Conservation (phyloP, 768 basidiomycete species). For the Thelephora aurantiotincta region DNA sequence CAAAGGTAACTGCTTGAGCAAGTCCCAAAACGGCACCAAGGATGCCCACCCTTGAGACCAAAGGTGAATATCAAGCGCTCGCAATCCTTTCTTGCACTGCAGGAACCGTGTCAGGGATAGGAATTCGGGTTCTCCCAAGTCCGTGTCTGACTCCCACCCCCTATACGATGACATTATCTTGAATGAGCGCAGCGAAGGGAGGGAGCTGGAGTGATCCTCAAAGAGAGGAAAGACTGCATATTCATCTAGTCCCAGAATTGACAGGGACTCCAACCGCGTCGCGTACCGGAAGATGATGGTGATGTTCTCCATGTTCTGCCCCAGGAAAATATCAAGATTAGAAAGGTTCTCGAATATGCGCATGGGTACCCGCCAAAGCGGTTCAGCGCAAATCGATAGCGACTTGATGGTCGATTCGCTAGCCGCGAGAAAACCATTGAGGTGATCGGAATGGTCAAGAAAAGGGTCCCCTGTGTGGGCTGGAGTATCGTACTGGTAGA, state of each 20-base stretch:
- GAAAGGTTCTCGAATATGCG: background rate
- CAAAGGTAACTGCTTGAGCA: background rate
- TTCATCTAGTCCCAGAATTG: background rate
- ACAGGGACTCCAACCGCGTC: background rate
- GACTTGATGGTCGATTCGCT: background rate
- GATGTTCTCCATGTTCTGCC: background rate
- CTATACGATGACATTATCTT: background rate
- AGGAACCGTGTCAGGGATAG: background rate
- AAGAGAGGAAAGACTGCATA: background rate
- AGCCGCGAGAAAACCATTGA: background rate
- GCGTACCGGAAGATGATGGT: background rate
- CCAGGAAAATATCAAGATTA: background rate
- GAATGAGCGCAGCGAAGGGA: background rate
- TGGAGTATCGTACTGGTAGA: background rate
- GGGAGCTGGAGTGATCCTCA: background rate
- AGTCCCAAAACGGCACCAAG: background rate
- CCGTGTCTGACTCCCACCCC: background rate
- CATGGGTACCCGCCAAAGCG: background rate
- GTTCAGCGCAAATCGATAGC: background rate
- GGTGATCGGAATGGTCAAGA: background rate
- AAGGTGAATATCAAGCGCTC: background rate
- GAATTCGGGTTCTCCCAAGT: background rate
- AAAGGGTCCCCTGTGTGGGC: no score
- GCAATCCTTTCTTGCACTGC: background rate
- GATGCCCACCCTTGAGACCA: background rate